A percentile compares a stretch with the other conserved stretches of the same genome.
phyloP scores from a whole-genome alignment of 2,329 filamentous ascomycete genomes.

The Tolypocladium inflatum region DNA sequence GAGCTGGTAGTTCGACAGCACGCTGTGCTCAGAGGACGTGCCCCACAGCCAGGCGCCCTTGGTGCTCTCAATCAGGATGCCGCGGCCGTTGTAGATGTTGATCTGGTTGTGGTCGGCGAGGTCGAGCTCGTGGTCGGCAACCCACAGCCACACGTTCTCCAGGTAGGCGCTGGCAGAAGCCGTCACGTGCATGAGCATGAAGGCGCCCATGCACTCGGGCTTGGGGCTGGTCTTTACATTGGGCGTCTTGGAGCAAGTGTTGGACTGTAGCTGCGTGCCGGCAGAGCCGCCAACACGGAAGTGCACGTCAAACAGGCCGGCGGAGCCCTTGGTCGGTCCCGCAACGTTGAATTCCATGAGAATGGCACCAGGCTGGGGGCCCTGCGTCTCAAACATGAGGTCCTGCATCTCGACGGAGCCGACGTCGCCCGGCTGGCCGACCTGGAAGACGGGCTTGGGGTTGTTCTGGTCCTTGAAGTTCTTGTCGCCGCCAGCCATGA shows the following conservation, averaged over 20 bases:
- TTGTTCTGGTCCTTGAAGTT: slow-evolving; percentile 66
- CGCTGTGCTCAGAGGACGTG: slow-evolving; percentile 59
- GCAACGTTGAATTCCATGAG: slow-evolving; percentile 87
- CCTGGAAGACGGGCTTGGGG: slow-evolving; percentile 75
- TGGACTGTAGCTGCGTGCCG: slow-evolving; percentile 72
- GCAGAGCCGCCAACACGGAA: slow-evolving; percentile 82
- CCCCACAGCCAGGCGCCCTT: slow-evolving; percentile 74
- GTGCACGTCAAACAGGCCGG: slow-evolving; percentile 92
- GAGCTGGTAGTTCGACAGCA: slow-evolving; percentile 79
- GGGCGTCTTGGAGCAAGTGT: slow-evolving; percentile 72
- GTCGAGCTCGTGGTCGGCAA: slow-evolving; percentile 84
- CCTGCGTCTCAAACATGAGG: slow-evolving; percentile 74
- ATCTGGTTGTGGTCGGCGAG: slow-evolving; percentile 64
- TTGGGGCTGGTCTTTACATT: slow-evolving; percentile 50
- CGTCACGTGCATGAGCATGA: slow-evolving; percentile 59
- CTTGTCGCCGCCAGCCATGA: slow-evolving; percentile 67
- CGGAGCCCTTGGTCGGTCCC: slow-evolving; percentile 54
- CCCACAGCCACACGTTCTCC: slow-evolving; percentile 88
- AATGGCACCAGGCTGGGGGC: slow-evolving; percentile 77
- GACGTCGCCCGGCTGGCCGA: slow-evolving; percentile 67
- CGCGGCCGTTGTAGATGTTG: slow-evolving; percentile 81
- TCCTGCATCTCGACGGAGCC: slow-evolving; percentile 84
- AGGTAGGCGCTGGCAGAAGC: slow-evolving; percentile 60
- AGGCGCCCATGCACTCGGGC: slow-evolving; percentile 62
- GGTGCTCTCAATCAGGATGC: slow-evolving; percentile 66